phyloP scores from a whole-genome alignment of 805 yeast species.

The Kodamaea restingae region DNA sequence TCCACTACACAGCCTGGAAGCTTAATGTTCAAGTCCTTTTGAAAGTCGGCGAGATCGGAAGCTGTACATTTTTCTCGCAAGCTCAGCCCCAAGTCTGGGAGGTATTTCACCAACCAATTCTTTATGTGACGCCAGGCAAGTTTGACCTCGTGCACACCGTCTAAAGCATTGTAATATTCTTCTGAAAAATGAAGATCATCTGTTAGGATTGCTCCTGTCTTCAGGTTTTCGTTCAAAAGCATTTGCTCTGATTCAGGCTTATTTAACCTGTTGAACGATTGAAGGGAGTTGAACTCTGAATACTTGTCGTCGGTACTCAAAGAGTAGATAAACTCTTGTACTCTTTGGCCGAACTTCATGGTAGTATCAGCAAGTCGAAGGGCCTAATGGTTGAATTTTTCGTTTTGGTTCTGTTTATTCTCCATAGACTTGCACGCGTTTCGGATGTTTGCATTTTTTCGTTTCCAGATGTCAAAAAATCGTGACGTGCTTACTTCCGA shows the following conservation, averaged over 20 bases:
- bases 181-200: conserved; percentile 24
- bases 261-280: conserved; percentile 40
- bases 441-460: background rate
- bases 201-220: conserved; percentile 16
- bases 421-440: background rate
- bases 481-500: background rate
- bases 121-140: conserved; percentile 89
- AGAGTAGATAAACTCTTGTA: conserved; percentile 60
- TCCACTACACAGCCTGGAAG: conserved; percentile 83
- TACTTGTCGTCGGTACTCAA: conserved; percentile 65
- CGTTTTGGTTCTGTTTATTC: background rate
- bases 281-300: conserved; percentile 57
- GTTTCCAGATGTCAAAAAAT: background rate
- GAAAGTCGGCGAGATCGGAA: conserved; percentile 77
- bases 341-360: conserved; percentile 33
- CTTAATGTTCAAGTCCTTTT: conserved; percentile 68
- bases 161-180: conserved; percentile 33
- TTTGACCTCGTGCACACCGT: conserved; percentile 71
- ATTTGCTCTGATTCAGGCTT: conserved; percentile 37
- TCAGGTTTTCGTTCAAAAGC: conserved; percentile 24
- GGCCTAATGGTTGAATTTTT: background rate
- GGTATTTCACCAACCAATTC: conserved; percentile 72
- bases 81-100: conserved; percentile 78
- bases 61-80: conserved; percentile 75
- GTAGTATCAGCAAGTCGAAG: no score